Base-by-base conservation (phyloP, 148 eudicot species). In the Hydrangea macrophylla region DNA sequence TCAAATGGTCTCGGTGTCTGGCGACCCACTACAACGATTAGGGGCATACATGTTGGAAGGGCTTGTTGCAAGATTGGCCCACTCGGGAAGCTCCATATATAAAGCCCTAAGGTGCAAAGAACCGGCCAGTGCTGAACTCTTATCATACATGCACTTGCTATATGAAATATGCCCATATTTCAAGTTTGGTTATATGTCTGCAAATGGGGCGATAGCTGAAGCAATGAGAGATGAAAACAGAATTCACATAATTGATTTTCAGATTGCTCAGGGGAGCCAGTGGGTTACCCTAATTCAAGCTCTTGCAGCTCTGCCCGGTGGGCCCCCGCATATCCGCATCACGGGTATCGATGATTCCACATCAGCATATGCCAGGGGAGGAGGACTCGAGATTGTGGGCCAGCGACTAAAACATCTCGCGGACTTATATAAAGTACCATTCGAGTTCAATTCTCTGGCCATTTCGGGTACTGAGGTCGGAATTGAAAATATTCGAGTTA, bases 21-120 rank as follows among this genome's bases (percentile, higher is more conserved):
- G 91, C 18, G 82, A 84, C 26, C 91, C 91, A 2, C 50, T 77
- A 10, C 86, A 86, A 44, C 79, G 91, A 11, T 72, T 86, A 55
- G 91, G 86, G 40, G 88, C 86, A 1, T 86, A 86, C 68, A 70
- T 86, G 80, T 58, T 84, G 39, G 92, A 87, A 84, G 92, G 92
- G 24, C 67, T 87, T 20, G 76, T 80, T 18, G 92, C 92, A 0
- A 74, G 84, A 73, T 53, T 73, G 30, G 62, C 80, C 18, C 73
- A 76, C 57, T 78, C 88, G 6, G 92, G 88, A 7, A 82, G 77
- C 60, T 69, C 79, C 42, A 87, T 87, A 13, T 87, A 80, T 73
- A 84, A 78, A 37, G 57, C 82, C 20, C 57, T 84, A 11, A 74
- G 74, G 18, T 84, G 92, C 80, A 78, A 76, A 62, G 88, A 87